phyloP scores from a whole-genome alignment of 495 filamentous ascomycete species.

The Lineolata rhizophorae region DNA sequence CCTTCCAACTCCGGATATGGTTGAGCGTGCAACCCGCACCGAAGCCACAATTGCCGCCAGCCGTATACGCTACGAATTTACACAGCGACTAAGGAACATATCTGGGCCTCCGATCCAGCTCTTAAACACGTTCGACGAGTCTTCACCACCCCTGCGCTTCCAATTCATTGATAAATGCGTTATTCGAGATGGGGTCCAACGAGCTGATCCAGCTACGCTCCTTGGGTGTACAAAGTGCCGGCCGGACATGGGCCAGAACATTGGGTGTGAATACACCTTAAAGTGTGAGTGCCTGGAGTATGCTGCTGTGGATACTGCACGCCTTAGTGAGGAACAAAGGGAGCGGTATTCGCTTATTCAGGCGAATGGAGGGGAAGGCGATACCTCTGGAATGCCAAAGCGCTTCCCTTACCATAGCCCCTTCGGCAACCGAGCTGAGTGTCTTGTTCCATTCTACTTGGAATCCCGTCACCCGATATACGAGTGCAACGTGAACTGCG shows the following conservation, averaged over 20 bases:
- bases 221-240: slow-evolving; percentile 15
- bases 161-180: slow-evolving; percentile 15
- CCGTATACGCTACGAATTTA: slow-evolving; percentile 13
- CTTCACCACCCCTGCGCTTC: slow-evolving; percentile 17
- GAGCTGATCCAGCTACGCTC: slow-evolving; percentile 9
- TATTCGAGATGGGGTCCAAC: slow-evolving; percentile 14
- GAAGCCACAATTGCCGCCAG: slow-evolving; percentile 6
- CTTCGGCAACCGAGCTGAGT: slow-evolving; percentile 4
- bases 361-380: slow-evolving; percentile 1
- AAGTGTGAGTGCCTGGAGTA: slow-evolving; percentile 19
- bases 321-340: slow-evolving; percentile 4
- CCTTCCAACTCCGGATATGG: slow-evolving; percentile 16
- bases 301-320: slow-evolving; percentile 15
- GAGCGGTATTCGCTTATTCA: background rate
- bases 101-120: slow-evolving; percentile 7
- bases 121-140: slow-evolving; percentile 12
- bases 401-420: slow-evolving; percentile 17
- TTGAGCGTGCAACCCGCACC: slow-evolving; percentile 5
- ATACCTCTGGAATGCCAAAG: slow-evolving; percentile 14
- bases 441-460: slow-evolving; percentile 22
- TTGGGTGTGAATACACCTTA: slow-evolving; percentile 19
- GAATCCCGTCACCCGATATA: slow-evolving; percentile 41
- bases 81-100: slow-evolving; percentile 8
- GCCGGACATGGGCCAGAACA: slow-evolving; percentile 18
- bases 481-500: slow-evolving; percentile 61